Conservation (phyloP, 2,329 filamentous ascomycete species). For the Thermoascus crustaceus region DNA sequence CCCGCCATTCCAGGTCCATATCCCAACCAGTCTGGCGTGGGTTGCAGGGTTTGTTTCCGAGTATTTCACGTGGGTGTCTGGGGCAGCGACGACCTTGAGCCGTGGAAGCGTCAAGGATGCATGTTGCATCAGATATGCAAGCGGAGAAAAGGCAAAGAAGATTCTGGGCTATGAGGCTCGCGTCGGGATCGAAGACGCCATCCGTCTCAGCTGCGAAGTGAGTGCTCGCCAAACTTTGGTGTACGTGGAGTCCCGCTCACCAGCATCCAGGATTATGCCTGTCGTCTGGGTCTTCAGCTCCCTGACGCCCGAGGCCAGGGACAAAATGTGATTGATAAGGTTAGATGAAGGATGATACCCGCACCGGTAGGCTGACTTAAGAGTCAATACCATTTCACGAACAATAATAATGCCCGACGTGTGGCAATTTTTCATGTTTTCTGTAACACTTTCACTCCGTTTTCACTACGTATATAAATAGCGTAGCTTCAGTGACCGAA, state of each 20-base stretch:
- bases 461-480: too few relatives aligned
- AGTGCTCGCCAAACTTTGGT: conserved; percentile 9
- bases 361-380: too few relatives aligned
- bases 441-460: too few relatives aligned
- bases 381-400: too few relatives aligned
- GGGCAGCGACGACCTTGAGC: conserved; percentile 40
- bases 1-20: conserved; percentile 40
- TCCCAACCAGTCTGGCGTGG: conserved; percentile 44
- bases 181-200: conserved; percentile 44
- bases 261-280: conserved; percentile 23
- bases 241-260: conserved; percentile 4
- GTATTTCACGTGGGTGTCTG: conserved; percentile 39
- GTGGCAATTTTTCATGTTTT: too few relatives aligned
- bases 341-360: too few relatives aligned
- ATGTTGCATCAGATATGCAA: conserved; percentile 45
- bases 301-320: conserved; percentile 6
- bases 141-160: conserved; percentile 42
- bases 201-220: conserved; percentile 43
- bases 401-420: too few relatives aligned
- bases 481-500: too few relatives aligned
- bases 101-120: conserved; percentile 50
- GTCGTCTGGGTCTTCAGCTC: conserved; percentile 19
- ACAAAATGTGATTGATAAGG: not conserved
- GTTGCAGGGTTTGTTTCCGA: conserved; percentile 41
- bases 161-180: conserved; percentile 47